These are phyloP conservation scores for Pseudogymnoascus sp. DNA, from an alignment of 2,329 filamentous ascomycete genomes.

Conservation along the genomic window DNA sequence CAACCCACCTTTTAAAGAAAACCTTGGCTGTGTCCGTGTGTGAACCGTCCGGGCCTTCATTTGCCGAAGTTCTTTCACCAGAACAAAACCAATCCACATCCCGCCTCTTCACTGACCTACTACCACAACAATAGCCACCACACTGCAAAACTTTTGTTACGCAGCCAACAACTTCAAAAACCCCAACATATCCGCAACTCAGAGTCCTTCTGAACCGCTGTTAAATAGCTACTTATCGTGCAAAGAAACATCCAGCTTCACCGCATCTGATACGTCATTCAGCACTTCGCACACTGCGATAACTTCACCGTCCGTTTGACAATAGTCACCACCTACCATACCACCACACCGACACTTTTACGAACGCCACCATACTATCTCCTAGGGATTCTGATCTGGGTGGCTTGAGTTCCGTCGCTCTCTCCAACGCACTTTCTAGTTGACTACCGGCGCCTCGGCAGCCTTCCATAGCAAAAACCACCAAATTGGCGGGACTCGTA, in stretches of 20 bases:
- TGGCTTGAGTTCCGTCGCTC: conserved; percentile 9
- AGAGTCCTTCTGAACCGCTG: conserved; percentile 12
- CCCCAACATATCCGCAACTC: background rate
- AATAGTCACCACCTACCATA: background rate
- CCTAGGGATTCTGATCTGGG: background rate
- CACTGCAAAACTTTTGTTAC: conserved; percentile 9
- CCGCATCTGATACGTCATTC: conserved; percentile 5
- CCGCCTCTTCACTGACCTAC: conserved; percentile 1
- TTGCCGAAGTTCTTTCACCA: conserved; percentile 8
- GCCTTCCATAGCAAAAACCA: conserved; percentile 44
- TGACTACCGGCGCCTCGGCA: conserved; percentile 28
- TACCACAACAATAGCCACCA: conserved; percentile 7
- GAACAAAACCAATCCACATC: conserved; percentile 9
- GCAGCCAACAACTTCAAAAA: conserved; percentile 1
- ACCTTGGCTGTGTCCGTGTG: conserved; percentile 1
- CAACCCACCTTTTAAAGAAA: background rate
- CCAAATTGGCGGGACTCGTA: conserved; percentile 90
- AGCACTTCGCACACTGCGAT: background rate
- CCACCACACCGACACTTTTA: background rate
- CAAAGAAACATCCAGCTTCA: conserved; percentile 2
- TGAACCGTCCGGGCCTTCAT: conserved; percentile 1
- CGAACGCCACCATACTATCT: conserved; percentile 10
- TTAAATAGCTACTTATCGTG: background rate
- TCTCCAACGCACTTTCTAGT: background rate
- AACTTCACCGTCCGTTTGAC: background rate